Percentiles rank a stretch among this genome's conserved stretches.
These are phyloP conservation scores for Neopestalotiopsis clavispora DNA, from an alignment of 2,329 filamentous ascomycete species.

Conservation along the genomic window DNA sequence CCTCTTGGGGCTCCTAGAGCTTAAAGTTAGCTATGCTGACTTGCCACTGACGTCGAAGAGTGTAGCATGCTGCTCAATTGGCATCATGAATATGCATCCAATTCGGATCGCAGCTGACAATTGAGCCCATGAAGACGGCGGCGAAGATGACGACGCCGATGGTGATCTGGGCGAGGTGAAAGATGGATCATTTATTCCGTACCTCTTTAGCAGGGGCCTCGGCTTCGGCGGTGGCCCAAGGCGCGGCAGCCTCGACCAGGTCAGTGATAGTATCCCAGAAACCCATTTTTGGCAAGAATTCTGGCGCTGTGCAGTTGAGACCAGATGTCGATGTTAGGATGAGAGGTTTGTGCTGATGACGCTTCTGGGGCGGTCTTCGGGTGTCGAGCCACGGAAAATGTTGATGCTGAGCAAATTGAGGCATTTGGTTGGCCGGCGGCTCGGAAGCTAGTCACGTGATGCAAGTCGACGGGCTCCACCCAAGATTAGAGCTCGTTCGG, in stretches of 20 bases:
- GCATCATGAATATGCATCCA: slow-evolving; percentile 23
- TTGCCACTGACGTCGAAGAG: not conserved
- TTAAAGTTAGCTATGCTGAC: slow-evolving; percentile 14
- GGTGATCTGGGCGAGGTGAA: not conserved
- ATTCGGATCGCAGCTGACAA: not conserved
- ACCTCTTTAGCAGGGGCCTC: slow-evolving; percentile 72
- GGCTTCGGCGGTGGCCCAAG: slow-evolving; percentile 68
- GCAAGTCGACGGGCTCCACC: slow-evolving; percentile 10
- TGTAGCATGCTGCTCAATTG: slow-evolving; percentile 17
- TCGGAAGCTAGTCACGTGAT: slow-evolving; percentile 35
- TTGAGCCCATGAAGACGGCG: not conserved
- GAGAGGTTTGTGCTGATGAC: slow-evolving; percentile 36
- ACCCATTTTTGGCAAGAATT: slow-evolving; percentile 59
- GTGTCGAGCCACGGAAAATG: slow-evolving; percentile 38
- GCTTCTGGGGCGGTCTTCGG: slow-evolving; percentile 41
- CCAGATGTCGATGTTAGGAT: slow-evolving; percentile 44
- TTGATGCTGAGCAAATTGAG: slow-evolving; percentile 46
- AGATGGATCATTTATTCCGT: slow-evolving; percentile 47
- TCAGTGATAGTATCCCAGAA: slow-evolving; percentile 70
- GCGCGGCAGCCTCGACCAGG: slow-evolving; percentile 67
- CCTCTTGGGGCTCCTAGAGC: slow-evolving; percentile 44
- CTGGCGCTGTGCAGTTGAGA: slow-evolving; percentile 35
- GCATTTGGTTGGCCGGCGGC: slow-evolving; percentile 49
- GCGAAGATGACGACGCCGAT: not conserved
- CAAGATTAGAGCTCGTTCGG: slow-evolving; percentile 9